phyloP scores from a whole-genome alignment of 2,329 filamentous ascomycete genomes.

The Diaporthe longicolla region DNA sequence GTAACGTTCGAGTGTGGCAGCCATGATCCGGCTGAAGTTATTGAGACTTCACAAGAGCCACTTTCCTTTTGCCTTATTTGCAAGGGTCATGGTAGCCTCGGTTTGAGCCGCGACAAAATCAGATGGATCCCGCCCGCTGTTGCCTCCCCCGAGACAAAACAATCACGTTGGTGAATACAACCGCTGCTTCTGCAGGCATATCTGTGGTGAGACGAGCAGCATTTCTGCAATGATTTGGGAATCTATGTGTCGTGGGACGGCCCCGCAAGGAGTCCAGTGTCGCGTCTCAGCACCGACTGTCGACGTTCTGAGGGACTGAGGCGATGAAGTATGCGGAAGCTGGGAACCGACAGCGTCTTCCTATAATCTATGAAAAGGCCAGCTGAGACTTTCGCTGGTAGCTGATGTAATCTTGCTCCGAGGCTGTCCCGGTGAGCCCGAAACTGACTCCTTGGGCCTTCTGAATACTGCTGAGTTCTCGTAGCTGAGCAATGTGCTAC shows the following conservation, averaged over 20 bases:
- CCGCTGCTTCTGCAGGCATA: neutral
- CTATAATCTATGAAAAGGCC: neutral
- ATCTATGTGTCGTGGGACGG: neutral
- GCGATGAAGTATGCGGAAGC: neutral
- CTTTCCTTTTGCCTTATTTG: neutral
- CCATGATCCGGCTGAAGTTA: neutral
- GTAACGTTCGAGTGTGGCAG: neutral
- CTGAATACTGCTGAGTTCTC: neutral
- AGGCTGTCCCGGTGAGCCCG: neutral
- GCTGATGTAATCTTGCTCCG: neutral
- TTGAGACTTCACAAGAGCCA: neutral
- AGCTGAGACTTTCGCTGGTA: neutral
- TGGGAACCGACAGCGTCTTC: neutral
- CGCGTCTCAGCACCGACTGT: neutral
- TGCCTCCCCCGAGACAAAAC: neutral
- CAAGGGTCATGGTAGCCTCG: neutral
- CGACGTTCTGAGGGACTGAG: neutral
- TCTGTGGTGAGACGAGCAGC: conserved; percentile 1
- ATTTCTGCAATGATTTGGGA: neutral
- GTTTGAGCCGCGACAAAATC: neutral
- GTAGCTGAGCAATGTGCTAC: neutral
- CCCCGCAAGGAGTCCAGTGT: neutral
- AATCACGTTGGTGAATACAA: neutral
- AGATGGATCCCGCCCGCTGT: neutral
- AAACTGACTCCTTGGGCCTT: neutral